Evolutionary conservation across 1,284 basidiomycete species (phyloP), one percentile per base, ranked within the genome.

Genomic region (Volvariella volvacea): DNA sequence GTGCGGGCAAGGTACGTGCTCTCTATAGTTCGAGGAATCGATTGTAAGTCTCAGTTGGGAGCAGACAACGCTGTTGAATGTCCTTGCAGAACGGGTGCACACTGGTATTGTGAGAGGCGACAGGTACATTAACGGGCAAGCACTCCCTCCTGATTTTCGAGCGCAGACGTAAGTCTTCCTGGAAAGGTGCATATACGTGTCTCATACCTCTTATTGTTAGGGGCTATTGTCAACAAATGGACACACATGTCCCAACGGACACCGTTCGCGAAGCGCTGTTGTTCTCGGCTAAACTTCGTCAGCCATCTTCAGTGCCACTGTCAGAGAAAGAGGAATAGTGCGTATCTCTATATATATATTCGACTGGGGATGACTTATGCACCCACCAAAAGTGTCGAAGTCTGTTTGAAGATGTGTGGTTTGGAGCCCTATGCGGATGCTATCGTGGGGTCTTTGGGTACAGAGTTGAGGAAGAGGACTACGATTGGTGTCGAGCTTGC

Each of bases 401-500:
- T 78, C 55, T 85, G 88, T 43, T 66, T 93, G 50, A 77, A 75
- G 57, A 80, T 92, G 70, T 85, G 90, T 53, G 90, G 88, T n/a
- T 68, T 93, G 50, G 77, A 81, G 34, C 66, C 63, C 0, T 79
- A 81, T 51, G 83, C 73, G 3, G 80, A 93, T 43, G 88, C 88
- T 0, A 71, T 88, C 43, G 82, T 93, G n/a, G 87, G 87, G 28
- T 76, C 81, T 1, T 70, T 89, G 4, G 80, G 82, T 20, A 80
- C 88, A 39, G 88, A 92, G 54, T 76, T 86, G 53, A 74, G 78
- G 45, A 93, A 93, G 65, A 74, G 88, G 2, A 78, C 81, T 1
- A 91, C 86, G 0, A 92, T 92, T 47, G 88, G 78, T 39, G 88
- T 92, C 28, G 89, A 92, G 57, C 65, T 90, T 17, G 87, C 86